Conservation (phyloP, 164 flowering plant genomes). For the Macadamia integrifolia region DNA sequence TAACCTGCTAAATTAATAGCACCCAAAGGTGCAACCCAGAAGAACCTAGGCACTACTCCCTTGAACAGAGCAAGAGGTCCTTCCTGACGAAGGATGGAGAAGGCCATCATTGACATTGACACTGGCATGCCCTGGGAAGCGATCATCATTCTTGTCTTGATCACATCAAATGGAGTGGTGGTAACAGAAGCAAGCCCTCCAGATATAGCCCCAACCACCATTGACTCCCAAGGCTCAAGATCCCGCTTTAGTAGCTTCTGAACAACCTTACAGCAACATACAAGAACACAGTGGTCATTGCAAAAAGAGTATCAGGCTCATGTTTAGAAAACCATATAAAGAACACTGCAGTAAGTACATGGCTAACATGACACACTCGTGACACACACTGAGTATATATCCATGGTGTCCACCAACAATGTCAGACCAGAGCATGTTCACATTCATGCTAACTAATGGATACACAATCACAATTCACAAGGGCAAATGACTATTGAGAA, state of each 20-base stretch:
- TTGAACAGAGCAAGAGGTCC: conserved; percentile 94
- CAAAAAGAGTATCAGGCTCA: too few relatives aligned
- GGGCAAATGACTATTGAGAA: too few relatives aligned
- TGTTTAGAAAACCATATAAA: background rate
- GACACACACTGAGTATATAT: too few relatives aligned
- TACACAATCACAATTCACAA: too few relatives aligned
- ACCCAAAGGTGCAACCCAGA: conserved; percentile 98
- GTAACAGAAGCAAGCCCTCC: conserved; percentile 93
- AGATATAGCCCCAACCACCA: conserved; percentile 83
- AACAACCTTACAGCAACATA: conserved; percentile 34
- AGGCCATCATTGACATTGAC: conserved; percentile 65
- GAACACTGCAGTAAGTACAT: background rate
- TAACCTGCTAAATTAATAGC: conserved; percentile 99
- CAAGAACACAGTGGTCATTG: background rate
- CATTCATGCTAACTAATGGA: too few relatives aligned
- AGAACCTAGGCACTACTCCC: conserved; percentile 94
- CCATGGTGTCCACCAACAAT: too few relatives aligned
- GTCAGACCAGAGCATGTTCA: too few relatives aligned
- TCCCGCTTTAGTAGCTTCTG: conserved; percentile 67
- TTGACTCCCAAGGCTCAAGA: conserved; percentile 93
- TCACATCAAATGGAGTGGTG: conserved; percentile 95
- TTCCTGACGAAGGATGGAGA: conserved; percentile 76
- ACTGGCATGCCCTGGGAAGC: conserved; percentile 68
- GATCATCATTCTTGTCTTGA: conserved; percentile 99
- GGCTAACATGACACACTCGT: background rate